Percentiles rank a stretch among this genome's conserved stretches.
phyloP scores from a whole-genome alignment of 306 rosid genomes.

The Cucumis cinereus region DNA sequence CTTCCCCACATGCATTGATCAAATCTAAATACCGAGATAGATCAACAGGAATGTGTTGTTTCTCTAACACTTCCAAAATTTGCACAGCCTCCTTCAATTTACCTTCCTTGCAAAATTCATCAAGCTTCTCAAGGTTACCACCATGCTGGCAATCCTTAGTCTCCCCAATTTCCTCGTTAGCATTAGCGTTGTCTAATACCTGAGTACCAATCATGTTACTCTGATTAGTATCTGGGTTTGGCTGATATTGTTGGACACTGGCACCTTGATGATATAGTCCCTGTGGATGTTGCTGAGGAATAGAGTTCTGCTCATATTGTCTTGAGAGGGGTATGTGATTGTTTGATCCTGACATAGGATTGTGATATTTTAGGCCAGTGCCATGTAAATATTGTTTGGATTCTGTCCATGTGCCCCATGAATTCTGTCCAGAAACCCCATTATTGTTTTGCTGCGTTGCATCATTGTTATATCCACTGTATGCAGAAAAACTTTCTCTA shows the following conservation, averaged over 20 bases:
- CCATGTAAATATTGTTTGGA: constrained; percentile 6
- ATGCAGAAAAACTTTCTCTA: constrained; percentile 12
- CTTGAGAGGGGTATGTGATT: constrained; percentile 10
- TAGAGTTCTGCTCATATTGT: not conserved
- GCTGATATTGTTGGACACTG: constrained; percentile 14
- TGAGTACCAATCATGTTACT: constrained; percentile 21
- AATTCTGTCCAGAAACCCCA: constrained; percentile 10
- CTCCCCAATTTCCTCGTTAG: constrained; percentile 20
- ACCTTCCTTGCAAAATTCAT: constrained; percentile 43
- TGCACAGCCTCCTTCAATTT: constrained; percentile 64
- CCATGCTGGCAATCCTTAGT: constrained; percentile 14
- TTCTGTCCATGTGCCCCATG: constrained; percentile 12
- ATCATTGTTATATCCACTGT: constrained; percentile 14
- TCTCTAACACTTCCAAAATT: constrained; percentile 35
- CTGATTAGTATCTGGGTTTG: constrained; percentile 17
- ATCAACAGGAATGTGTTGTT: constrained; percentile 32
- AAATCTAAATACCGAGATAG: constrained; percentile 32
- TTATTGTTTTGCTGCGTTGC: constrained; percentile 12
- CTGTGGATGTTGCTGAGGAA: not conserved
- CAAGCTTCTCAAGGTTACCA: constrained; percentile 50
- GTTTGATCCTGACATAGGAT: not conserved
- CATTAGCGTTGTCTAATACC: constrained; percentile 12
- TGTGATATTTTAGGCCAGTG: not conserved
- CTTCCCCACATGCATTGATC: constrained; percentile 48
- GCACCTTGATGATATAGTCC: constrained; percentile 27